Conservation (phyloP, 2,329 filamentous ascomycete species). For the Apiospora koreana region DNA sequence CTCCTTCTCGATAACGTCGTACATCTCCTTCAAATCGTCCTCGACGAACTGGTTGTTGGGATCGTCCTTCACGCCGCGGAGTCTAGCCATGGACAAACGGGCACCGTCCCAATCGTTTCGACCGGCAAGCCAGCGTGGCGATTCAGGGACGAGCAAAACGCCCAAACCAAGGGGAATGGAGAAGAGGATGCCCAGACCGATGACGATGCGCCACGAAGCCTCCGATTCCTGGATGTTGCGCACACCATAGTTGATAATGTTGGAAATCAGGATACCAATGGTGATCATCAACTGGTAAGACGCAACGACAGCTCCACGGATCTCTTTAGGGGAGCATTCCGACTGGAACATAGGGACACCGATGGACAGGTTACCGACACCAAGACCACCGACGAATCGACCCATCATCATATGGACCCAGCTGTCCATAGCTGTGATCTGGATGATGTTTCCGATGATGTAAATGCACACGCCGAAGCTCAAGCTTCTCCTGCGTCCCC, state of each 20-base stretch:
- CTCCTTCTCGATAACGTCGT: constrained; percentile 47
- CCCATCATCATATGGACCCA: constrained; percentile 71
- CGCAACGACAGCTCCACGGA: constrained; percentile 65
- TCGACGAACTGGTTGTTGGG: constrained; percentile 46
- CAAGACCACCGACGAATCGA: constrained; percentile 66
- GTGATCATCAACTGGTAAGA: constrained; percentile 78
- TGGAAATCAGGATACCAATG: constrained; percentile 63
- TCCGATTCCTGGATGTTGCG: constrained; percentile 41
- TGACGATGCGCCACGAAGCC: constrained; percentile 63
- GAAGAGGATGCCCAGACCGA: constrained; percentile 56
- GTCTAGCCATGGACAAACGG: constrained; percentile 51
- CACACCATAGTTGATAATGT: constrained; percentile 56
- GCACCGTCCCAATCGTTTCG: constrained; percentile 49
- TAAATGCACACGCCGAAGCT: constrained; percentile 57
- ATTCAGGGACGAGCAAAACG: constrained; percentile 56
- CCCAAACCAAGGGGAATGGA: constrained; percentile 54
- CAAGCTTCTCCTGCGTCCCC: constrained; percentile 58
- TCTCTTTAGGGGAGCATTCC: constrained; percentile 62
- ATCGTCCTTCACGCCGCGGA: constrained; percentile 52
- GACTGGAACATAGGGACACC: constrained; percentile 69
- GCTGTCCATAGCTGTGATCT: constrained; percentile 57
- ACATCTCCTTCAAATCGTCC: constrained; percentile 55
- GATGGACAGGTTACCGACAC: constrained; percentile 66
- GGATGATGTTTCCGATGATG: constrained; percentile 65
- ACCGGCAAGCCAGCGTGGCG: constrained; percentile 57